Percentiles rank a stretch among this genome's conserved stretches.
Conservation (phyloP, 169 alveolate genomes). For the Cryptosporidium ryanae region DNA sequence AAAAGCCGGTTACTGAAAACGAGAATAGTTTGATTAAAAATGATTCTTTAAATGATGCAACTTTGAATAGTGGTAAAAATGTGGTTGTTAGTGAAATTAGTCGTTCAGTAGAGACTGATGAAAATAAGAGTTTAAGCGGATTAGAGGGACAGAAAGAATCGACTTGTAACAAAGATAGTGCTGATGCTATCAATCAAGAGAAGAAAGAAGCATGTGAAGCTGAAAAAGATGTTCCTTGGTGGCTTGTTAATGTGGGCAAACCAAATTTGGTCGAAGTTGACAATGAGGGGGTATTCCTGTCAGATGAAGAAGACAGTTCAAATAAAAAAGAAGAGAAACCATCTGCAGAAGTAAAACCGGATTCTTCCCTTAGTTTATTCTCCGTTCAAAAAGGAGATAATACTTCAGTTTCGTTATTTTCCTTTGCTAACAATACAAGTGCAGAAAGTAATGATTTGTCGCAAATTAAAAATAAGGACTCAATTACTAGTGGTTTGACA, state of each 20-base stretch:
- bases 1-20: neutral
- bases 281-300: constrained; percentile 40
- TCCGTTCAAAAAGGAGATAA: neutral
- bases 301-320: constrained; percentile 38
- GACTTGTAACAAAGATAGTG: constrained; percentile 11
- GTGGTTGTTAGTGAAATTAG: neutral
- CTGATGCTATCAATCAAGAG: neutral
- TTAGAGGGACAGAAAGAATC: constrained; percentile 45
- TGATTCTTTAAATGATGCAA: neutral
- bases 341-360: neutral
- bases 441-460: neutral
- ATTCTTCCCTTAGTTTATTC: constrained; percentile 10
- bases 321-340: constrained; percentile 13
- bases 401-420: neutral
- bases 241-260: constrained; percentile 61
- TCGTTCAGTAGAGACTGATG: neutral
- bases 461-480: too few relatives aligned
- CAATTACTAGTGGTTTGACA: too few relatives aligned
- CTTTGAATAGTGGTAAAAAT: neutral
- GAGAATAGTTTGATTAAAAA: neutral
- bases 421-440: neutral
- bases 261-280: constrained; percentile 67
- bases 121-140: neutral
- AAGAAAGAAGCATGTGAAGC: neutral
- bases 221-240: constrained; percentile 67